Base-by-base conservation (phyloP, 1,139 yeast genomes). In the Kurtzmaniella quercitrusa region DNA sequence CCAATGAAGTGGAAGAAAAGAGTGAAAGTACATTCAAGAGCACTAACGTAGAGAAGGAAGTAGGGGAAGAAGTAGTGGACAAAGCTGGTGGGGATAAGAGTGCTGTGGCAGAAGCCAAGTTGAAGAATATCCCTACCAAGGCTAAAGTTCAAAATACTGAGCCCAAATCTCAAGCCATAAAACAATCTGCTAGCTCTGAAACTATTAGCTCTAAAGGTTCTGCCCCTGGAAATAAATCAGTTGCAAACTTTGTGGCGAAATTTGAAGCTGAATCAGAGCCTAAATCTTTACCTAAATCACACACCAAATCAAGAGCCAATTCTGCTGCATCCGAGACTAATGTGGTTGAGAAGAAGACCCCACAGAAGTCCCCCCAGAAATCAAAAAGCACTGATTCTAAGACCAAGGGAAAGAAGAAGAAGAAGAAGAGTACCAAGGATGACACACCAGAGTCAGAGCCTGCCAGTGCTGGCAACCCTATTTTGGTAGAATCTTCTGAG, bases 401-500 rank as follows among this genome's bases (percentile, higher is more conserved):
- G 36, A 14, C 16, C 5, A 31, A 31, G 6, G 14, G 36, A 9
- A 15, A 15, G 14, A 14, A 14, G 16, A 31, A 31, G 10, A 31
- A 31, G 16, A 41, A 31, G 33, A 40, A 36, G 17, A 36, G 27
- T 7, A 34, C n/a, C 19, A 36, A 40, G 21, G 4, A 18, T 23
- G 38, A 18, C 16, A 27, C 11, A 19, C 15, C 11, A 38, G 29
- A 21, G 40, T 40, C 34, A 33, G 34, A 16, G 38, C 38, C 29
- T 6, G 31, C 31, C 12, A 15, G 37, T 12, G 42, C 45, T 18
- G 29, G 23, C 3, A 25, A 42, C 17, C 18, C 37, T 10, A 37
- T 27, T 14, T 36, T 43, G n/a, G 39, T 43, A 3, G 48, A 46
- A 21, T 46, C 44, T 6, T 54, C 50, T 14, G 52, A 51, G 12